phyloP scores from a whole-genome alignment of 768 basidiomycete species.

The Hemileccinum impolitum region DNA sequence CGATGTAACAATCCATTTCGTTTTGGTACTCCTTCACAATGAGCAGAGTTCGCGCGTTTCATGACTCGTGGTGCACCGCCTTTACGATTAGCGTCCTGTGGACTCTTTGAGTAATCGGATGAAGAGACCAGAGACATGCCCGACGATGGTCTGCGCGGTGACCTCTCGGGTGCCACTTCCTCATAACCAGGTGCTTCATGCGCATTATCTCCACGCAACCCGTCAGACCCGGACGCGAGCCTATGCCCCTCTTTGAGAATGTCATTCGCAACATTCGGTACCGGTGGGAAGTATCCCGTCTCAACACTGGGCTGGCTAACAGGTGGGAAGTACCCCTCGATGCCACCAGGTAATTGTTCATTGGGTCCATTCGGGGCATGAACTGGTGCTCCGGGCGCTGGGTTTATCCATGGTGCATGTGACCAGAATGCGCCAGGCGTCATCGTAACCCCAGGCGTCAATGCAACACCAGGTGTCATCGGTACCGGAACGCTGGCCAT shows the following conservation, averaged over 20 bases:
- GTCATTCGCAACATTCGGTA: slow-evolving; percentile 35
- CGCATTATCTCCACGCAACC: background rate
- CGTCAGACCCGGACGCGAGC: background rate
- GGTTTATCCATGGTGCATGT: slow-evolving; percentile 53
- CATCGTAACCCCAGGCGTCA: slow-evolving; percentile 65
- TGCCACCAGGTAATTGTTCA: slow-evolving; percentile 10
- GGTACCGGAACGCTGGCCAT: slow-evolving; percentile 21
- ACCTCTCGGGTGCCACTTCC: slow-evolving; percentile 7
- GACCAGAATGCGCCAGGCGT: slow-evolving; percentile 73
- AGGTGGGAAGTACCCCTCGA: slow-evolving; percentile 44
- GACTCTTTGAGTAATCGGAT: slow-evolving; percentile 5
- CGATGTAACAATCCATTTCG: slow-evolving; percentile 29
- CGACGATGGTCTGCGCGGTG: slow-evolving; percentile 8
- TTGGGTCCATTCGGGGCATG: slow-evolving; percentile 23
- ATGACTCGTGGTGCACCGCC: slow-evolving; percentile 19
- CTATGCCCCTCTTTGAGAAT: slow-evolving; percentile 31
- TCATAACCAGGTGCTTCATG: background rate
- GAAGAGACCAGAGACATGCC: slow-evolving; percentile 4
- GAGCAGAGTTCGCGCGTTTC: slow-evolving; percentile 30
- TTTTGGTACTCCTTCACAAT: slow-evolving; percentile 22
- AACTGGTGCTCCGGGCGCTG: slow-evolving; percentile 62
- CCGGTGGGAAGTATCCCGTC: slow-evolving; percentile 43
- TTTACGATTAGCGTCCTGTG: slow-evolving; percentile 17
- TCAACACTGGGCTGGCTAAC: slow-evolving; percentile 22
- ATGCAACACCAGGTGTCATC: slow-evolving; percentile 28